Conservation (phyloP, 2,329 filamentous ascomycete genomes). For the Penicillium capsulatum region DNA sequence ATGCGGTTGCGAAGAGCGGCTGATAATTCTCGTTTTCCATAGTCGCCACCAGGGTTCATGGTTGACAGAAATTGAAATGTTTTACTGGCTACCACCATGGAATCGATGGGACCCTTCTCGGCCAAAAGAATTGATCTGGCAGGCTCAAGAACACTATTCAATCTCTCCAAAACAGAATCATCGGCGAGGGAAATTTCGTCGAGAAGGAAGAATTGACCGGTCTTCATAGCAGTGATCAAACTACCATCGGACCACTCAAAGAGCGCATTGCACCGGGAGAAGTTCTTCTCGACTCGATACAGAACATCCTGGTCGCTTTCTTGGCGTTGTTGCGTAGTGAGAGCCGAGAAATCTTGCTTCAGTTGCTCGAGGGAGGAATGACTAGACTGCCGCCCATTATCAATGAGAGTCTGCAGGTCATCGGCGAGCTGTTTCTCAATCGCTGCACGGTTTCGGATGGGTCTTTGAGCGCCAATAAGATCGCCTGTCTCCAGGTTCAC, state of each 20-base stretch:
- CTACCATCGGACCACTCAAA: conserved; percentile 98
- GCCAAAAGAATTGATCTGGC: conserved; percentile 81
- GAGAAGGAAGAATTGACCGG: conserved; percentile 83
- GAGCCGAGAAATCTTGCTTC: conserved; percentile 55
- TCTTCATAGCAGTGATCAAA: conserved; percentile 88
- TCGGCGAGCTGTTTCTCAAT: conserved; percentile 62
- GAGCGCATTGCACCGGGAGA: conserved; percentile 69
- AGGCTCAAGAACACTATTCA: conserved; percentile 95
- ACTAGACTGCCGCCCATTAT: conserved; percentile 25
- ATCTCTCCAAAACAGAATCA: conserved; percentile 89
- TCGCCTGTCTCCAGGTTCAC: conserved; percentile 98
- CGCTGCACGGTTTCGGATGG: conserved; percentile 76
- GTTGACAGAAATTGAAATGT: conserved; percentile 96
- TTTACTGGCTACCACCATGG: conserved; percentile 67
- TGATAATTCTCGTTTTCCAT: conserved; percentile 95
- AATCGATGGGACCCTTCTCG: conserved; percentile 84
- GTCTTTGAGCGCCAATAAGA: conserved; percentile 89
- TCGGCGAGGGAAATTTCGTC: conserved; percentile 98
- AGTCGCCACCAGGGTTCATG: conserved; percentile 98
- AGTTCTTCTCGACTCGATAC: conserved; percentile 43
- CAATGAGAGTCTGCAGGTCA: conserved; percentile 53
- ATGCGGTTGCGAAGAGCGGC: conserved; percentile 93
- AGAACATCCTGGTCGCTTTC: conserved; percentile 49
- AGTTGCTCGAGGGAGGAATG: conserved; percentile 52
- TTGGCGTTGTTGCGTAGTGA: conserved; percentile 45